phyloP scores from a whole-genome alignment of 768 basidiomycete genomes.

The Sarcomyxa edulis region DNA sequence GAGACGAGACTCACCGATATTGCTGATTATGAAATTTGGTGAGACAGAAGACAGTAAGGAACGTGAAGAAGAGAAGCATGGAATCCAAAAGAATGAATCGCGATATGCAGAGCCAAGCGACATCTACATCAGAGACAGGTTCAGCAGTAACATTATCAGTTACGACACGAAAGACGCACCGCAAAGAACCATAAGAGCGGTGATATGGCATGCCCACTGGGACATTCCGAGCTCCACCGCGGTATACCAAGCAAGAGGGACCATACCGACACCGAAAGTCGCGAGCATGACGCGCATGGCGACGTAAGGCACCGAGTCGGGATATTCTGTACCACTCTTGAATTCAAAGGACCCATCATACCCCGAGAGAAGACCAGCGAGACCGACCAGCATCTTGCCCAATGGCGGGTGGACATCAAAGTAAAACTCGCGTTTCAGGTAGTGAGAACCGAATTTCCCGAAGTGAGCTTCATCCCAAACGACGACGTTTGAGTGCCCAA shows the following conservation, averaged over 20 bases:
- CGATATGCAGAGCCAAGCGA: constrained; percentile 95
- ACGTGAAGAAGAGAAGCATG: constrained; percentile 98
- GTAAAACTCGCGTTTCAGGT: constrained; percentile 98
- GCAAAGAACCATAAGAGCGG: constrained; percentile 88
- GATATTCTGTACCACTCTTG: constrained; percentile 86
- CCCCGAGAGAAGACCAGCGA: constrained; percentile 86
- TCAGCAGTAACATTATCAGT: not conserved
- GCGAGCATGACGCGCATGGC: constrained; percentile 96
- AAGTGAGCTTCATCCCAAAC: constrained; percentile 99
- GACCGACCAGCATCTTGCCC: constrained; percentile 97
- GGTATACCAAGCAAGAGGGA: constrained; percentile 96
- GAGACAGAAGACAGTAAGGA: constrained; percentile 91
- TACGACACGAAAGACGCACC: constrained; percentile 45
- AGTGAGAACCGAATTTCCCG: constrained; percentile 97
- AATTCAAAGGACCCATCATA: constrained; percentile 93
- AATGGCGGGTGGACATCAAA: constrained; percentile 99
- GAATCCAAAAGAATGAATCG: constrained; percentile 97
- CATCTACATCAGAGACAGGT: constrained; percentile 64
- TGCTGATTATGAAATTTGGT: constrained; percentile 98
- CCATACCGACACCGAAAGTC: constrained; percentile 90
- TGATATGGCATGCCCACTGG: constrained; percentile 83
- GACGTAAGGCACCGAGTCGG: constrained; percentile 81
- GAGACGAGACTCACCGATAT: constrained; percentile 60
- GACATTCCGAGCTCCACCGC: constrained; percentile 92
- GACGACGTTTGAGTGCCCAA: constrained; percentile 80